Evolutionary conservation across 2,329 filamentous ascomycete species (phyloP), one percentile per base, ranked within the genome.

Genomic region (Diatrype stigma): DNA sequence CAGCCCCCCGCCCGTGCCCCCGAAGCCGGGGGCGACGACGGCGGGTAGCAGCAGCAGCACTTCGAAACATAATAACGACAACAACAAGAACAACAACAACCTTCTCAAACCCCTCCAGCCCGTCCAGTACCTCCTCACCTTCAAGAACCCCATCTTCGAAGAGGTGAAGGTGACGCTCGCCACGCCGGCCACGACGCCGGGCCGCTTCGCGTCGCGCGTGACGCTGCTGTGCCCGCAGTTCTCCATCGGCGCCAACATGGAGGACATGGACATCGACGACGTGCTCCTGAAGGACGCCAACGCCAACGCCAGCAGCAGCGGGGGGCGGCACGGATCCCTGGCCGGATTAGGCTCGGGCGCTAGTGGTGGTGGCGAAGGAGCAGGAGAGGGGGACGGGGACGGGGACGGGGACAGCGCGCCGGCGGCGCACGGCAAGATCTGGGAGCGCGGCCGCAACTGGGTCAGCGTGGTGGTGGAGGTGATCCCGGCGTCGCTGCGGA

Each of bases 221-320:
- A 99, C 94, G 0, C 86, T 99, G 14, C 78, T 99, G 1, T 99
- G 93, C 63, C 94, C 94, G 0, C 85, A 96, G 61, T 97, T 99
- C 67, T 89, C 94, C 46, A 86, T 99, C 42, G 93, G 92, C 56
- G 90, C 93, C 52, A 96, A 96, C 68, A 94, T 90, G n/a, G 88
- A 92, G 23, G 81, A 84, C 59, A 80, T 83, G 68, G 95, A 70
- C 51, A 89, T 88, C 87, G 93, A 97, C 61, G 94, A 97, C 65
- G 93, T 92, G 0, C 77, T 96, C 11, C 84, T 85, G 65, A 82
- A 79, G 55, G 67, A 66, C 47, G 66, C 67, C 21, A 57, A 63
- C 6, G 21, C 12, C 3, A 21, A 11, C 11, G 21, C 10, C 21
- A 11, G 22, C 6, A 11, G 11, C 6, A 14, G 16, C 21, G 21